phyloP scores from a whole-genome alignment of 495 filamentous ascomycete species.

The Penicillium bialowiezense region DNA sequence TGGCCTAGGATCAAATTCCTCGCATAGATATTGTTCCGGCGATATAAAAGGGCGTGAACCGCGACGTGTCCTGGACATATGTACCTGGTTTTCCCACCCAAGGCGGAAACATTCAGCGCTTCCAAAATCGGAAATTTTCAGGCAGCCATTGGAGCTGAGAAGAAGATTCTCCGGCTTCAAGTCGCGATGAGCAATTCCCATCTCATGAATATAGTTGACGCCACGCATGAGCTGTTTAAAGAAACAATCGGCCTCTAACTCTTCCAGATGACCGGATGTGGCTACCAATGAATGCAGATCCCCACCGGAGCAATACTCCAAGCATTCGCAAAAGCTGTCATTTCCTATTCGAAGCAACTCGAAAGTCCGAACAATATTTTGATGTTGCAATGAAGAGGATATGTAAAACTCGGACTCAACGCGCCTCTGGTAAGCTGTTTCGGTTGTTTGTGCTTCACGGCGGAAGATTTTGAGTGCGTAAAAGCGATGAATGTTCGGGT shows the following conservation, averaged over 20 bases:
- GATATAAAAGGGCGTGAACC: constrained; percentile 86
- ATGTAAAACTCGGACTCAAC: not conserved
- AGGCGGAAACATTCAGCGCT: constrained; percentile 56
- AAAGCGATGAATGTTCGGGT: not conserved
- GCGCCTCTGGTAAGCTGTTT: not conserved
- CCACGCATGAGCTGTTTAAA: constrained; percentile 79
- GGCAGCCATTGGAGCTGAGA: constrained; percentile 61
- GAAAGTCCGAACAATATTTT: constrained; percentile 7
- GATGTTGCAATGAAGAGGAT: constrained; percentile 3
- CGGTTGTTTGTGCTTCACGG: not conserved
- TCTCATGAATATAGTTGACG: constrained; percentile 64
- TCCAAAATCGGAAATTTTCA: constrained; percentile 83
- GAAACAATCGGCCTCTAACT: constrained; percentile 45
- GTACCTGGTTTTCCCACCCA: constrained; percentile 86
- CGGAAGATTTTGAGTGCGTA: not conserved
- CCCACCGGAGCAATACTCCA: not conserved
- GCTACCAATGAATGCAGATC: not conserved
- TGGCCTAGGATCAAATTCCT: constrained; percentile 81
- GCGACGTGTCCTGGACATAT: constrained; percentile 85
- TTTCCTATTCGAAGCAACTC: constrained; percentile 1
- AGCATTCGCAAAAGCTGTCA: not conserved
- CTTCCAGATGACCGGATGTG: not conserved
- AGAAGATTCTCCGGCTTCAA: constrained; percentile 80
- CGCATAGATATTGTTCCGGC: constrained; percentile 82
- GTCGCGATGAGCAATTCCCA: constrained; percentile 78